These are phyloP conservation scores for Coffea canephora DNA, from an alignment of 257 asterid species.

Conservation along the genomic window DNA sequence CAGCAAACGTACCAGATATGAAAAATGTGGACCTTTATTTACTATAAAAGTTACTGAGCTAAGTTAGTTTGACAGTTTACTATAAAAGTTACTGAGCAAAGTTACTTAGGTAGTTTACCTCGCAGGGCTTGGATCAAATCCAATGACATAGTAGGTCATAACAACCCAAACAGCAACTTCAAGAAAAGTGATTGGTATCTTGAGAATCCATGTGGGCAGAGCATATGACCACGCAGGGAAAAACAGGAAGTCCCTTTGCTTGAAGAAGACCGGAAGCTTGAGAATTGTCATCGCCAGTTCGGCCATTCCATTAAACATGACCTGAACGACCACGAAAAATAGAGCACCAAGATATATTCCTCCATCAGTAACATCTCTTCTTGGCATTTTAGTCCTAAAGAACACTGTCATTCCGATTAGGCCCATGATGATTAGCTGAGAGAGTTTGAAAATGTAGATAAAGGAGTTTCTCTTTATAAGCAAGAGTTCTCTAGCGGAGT, in stretches of 20 bases:
- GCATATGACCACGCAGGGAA: conserved; percentile 78
- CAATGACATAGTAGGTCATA: conserved; percentile 58
- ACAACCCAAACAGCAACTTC: conserved; percentile 54
- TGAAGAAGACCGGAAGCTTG: conserved; percentile 79
- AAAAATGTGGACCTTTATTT: neutral
- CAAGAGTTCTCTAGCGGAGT: conserved; percentile 51
- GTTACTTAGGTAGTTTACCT: conserved; percentile 32
- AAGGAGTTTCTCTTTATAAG: conserved; percentile 63
- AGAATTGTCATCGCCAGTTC: conserved; percentile 60
- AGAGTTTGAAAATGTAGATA: conserved; percentile 44
- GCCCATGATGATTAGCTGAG: conserved; percentile 48
- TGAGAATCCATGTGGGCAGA: conserved; percentile 62
- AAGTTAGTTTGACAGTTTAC: neutral
- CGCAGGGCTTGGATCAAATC: conserved; percentile 59
- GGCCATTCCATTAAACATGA: conserved; percentile 64
- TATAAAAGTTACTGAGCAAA: neutral
- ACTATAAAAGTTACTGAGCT: too few relatives aligned
- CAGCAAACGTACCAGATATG: conserved; percentile 3
- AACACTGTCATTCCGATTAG: conserved; percentile 40
- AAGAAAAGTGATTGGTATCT: conserved; percentile 46
- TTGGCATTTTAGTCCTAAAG: conserved; percentile 52
- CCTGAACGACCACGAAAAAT: conserved; percentile 33
- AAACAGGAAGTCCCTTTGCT: conserved; percentile 65
- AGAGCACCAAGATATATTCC: conserved; percentile 44
- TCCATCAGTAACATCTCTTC: conserved; percentile 40